These are phyloP conservation scores for Debaryomyces robertsiae DNA, from an alignment of 1,139 yeast species.

Conservation along the genomic window DNA sequence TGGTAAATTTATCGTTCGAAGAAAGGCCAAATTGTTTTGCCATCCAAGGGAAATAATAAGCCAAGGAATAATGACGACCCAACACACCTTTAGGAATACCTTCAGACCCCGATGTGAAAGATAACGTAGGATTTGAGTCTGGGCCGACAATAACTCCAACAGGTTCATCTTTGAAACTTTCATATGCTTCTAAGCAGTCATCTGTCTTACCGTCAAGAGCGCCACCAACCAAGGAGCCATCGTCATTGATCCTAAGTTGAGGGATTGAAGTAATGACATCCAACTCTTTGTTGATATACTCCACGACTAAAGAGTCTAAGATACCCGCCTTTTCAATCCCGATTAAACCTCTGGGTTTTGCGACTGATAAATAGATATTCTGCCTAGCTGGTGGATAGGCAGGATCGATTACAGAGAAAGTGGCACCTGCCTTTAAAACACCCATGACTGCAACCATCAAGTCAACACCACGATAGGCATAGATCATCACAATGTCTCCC, in stretches of 20 bases:
- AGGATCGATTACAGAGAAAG: conserved; percentile 97
- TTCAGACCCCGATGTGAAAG: conserved; percentile 98
- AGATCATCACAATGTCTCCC: conserved; percentile 97
- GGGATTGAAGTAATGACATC: conserved; percentile 74
- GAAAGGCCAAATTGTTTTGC: conserved; percentile 76
- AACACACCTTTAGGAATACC: conserved; percentile 98
- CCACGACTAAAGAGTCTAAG: conserved; percentile 72
- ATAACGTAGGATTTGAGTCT: conserved; percentile 92
- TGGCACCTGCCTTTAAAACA: conserved; percentile 96
- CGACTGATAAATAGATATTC: conserved; percentile 87
- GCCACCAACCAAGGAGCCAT: conserved; percentile 77
- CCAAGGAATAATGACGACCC: conserved; percentile 95
- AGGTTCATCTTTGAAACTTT: conserved; percentile 50
- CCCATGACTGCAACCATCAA: conserved; percentile 97
- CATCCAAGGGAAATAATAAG: conserved; percentile 99
- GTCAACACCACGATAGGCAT: conserved; percentile 97
- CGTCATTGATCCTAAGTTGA: conserved; percentile 71
- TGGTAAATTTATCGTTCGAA: conserved; percentile 85
- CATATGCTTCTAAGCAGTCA: conserved; percentile 57
- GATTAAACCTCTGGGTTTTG: conserved; percentile 87
- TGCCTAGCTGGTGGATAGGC: conserved; percentile 99
- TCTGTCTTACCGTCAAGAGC: conserved; percentile 21
- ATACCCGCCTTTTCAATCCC: conserved; percentile 89
- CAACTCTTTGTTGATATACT: conserved; percentile 72
- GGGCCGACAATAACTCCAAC: conserved; percentile 97